Conservation (phyloP, 176 grass and related monocot species). For the Alopecurus myosuroides region DNA sequence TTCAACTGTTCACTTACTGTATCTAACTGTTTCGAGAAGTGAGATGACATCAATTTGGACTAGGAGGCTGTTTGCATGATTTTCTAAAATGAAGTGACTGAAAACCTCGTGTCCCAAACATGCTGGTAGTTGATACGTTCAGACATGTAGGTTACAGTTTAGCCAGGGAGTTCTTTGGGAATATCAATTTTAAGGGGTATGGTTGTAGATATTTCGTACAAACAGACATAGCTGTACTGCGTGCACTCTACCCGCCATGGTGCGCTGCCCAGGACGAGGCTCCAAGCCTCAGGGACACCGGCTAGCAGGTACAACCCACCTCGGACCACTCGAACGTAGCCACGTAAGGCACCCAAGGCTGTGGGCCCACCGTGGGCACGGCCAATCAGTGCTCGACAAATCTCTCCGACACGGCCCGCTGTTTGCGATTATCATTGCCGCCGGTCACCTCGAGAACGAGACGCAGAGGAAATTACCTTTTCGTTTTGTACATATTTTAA, state of each 20-base stretch:
- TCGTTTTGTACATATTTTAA: neutral
- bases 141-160: neutral
- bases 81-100: too few relatives aligned
- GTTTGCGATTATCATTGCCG: conserved; percentile 10
- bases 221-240: conserved; percentile 7
- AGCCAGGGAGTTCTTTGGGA: neutral
- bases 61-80: too few relatives aligned
- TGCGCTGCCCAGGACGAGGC: neutral
- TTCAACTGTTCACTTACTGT: too few relatives aligned
- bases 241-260: neutral
- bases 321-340: neutral
- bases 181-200: neutral
- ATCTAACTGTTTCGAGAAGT: too few relatives aligned
- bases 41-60: too few relatives aligned
- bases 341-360: neutral
- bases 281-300: conserved; percentile 17
- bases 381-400: conserved; percentile 36
- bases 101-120: too few relatives aligned
- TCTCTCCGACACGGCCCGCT: conserved; percentile 23
- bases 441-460: conserved; percentile 10
- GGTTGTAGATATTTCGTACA: neutral
- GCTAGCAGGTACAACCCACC: neutral
- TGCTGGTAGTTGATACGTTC: too few relatives aligned
- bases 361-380: neutral
- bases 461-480: neutral